Conservation (phyloP, 768 basidiomycete species). For the Pilatotrama ljubarskyi region DNA sequence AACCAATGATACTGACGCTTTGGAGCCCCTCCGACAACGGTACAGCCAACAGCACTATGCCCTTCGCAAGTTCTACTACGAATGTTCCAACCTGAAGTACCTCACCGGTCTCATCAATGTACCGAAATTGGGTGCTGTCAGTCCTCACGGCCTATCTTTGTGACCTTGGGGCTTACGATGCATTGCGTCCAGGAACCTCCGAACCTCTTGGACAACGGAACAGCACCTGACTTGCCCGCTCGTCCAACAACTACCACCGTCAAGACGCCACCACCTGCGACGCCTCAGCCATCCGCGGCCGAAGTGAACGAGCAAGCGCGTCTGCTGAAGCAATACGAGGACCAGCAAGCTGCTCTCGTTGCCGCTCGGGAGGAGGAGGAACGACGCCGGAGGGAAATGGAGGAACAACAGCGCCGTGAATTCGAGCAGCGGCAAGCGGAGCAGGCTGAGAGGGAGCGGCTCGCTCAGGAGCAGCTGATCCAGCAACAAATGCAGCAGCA, state of each 20-base stretch:
- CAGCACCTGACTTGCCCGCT: slow-evolving; percentile 85
- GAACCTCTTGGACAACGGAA: slow-evolving; percentile 82
- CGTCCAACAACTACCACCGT: slow-evolving; percentile 58
- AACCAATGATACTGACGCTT: slow-evolving; percentile 83
- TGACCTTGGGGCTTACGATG: background rate
- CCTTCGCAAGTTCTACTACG: slow-evolving; percentile 97
- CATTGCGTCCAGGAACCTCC: slow-evolving; percentile 76
- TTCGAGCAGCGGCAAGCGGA: slow-evolving; percentile 86
- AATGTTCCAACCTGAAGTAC: slow-evolving; percentile 98
- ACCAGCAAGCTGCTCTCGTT: slow-evolving; percentile 87
- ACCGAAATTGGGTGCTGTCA: slow-evolving; percentile 90
- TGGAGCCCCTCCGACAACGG: slow-evolving; percentile 86
- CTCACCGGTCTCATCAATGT: slow-evolving; percentile 97
- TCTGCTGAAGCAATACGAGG: slow-evolving; percentile 95
- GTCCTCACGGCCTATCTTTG: background rate
- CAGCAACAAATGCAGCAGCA: slow-evolving; percentile 84
- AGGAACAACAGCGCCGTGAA: slow-evolving; percentile 79
- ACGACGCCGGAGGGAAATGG: slow-evolving; percentile 70
- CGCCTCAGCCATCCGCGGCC: slow-evolving; percentile 67
- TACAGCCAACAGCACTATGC: slow-evolving; percentile 91
- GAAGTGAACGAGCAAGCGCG: slow-evolving; percentile 88
- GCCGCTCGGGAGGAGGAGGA: slow-evolving; percentile 84
- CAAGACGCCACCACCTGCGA: slow-evolving; percentile 65
- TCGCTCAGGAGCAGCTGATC: slow-evolving; percentile 86
- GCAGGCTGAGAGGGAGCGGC: slow-evolving; percentile 85